These are phyloP conservation scores for Glebionis coronaria DNA, from an alignment of 129 eudicot species.

Conservation along the genomic window DNA sequence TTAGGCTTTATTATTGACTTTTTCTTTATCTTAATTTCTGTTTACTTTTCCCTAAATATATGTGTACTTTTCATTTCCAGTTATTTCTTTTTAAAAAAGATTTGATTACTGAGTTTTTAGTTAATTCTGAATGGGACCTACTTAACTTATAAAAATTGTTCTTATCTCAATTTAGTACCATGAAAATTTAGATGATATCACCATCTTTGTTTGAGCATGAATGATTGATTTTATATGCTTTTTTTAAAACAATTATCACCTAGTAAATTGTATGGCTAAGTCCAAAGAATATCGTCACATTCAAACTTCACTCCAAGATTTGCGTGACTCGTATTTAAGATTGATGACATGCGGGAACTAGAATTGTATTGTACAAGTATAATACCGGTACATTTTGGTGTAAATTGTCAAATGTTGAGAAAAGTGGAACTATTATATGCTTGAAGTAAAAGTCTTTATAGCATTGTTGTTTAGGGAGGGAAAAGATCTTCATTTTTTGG, in stretches of 20 bases:
- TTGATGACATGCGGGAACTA: background rate
- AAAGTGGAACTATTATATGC: conserved; percentile 2
- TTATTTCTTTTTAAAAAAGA: background rate
- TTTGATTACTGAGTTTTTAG: conserved; percentile 14
- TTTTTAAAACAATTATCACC: too few relatives aligned
- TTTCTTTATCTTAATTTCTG: conserved; percentile 11
- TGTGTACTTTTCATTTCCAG: conserved; percentile 7
- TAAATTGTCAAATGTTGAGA: background rate
- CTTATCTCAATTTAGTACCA: conserved; percentile 28
- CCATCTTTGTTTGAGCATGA: conserved; percentile 18
- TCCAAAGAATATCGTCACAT: background rate
- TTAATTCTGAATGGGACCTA: conserved; percentile 26
- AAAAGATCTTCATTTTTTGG: background rate
- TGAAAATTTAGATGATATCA: conserved; percentile 17
- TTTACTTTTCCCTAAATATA: conserved; percentile 11
- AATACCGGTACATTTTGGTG: background rate
- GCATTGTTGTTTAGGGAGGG: background rate
- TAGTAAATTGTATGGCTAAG: background rate
- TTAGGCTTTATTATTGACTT: conserved; percentile 20
- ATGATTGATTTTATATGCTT: background rate
- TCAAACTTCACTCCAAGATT: background rate
- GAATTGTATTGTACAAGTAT: background rate
- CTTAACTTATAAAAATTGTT: conserved; percentile 16
- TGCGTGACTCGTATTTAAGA: conserved; percentile 6
- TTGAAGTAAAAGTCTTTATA: conserved; percentile 9